Evolutionary conservation across 2,329 filamentous ascomycete species (phyloP).

Genomic region (Sporothrix globosa): DNA sequence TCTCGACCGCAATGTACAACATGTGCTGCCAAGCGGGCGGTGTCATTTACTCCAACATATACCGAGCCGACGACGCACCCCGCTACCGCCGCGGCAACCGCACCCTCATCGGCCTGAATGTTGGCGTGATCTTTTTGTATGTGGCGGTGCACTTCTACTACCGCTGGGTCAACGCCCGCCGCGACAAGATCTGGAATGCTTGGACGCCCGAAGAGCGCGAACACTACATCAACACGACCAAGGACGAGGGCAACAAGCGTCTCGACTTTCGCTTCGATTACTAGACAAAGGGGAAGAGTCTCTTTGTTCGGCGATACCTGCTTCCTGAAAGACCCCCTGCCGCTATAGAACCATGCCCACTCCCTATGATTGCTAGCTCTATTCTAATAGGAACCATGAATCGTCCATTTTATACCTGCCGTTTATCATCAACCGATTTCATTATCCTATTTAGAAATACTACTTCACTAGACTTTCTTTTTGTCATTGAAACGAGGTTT

Average conservation of each 20-base stretch:
- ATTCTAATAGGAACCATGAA: too few relatives aligned
- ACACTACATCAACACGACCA: slow-evolving; percentile 41
- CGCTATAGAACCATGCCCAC: neutral
- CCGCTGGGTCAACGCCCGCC: slow-evolving; percentile 42
- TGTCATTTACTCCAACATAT: slow-evolving; percentile 50
- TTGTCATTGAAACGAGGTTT: too few relatives aligned
- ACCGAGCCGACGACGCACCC: slow-evolving; percentile 48
- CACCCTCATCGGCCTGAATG: slow-evolving; percentile 54
- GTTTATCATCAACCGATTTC: too few relatives aligned
- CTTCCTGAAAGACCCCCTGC: neutral
- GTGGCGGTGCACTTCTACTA: slow-evolving; percentile 42
- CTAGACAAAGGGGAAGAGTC: slow-evolving; percentile 27
- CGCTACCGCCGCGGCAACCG: slow-evolving; percentile 59
- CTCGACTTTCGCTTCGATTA: slow-evolving; percentile 43
- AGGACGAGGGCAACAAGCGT: slow-evolving; percentile 42
- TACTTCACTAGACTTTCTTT: too few relatives aligned
- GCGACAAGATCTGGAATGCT: slow-evolving; percentile 40
- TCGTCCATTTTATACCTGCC: too few relatives aligned
- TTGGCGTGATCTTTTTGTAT: slow-evolving; percentile 42
- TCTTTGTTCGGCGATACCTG: neutral
- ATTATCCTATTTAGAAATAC: too few relatives aligned
- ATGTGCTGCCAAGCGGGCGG: slow-evolving; percentile 52
- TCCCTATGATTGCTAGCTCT: too few relatives aligned
- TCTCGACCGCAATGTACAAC: slow-evolving; percentile 67
- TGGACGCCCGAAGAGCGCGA: slow-evolving; percentile 41